A percentile compares a stretch with the other conserved stretches of the same genome.
phyloP scores from a whole-genome alignment of 441 rosid species.

The Cnidoscolus chayamansa region DNA sequence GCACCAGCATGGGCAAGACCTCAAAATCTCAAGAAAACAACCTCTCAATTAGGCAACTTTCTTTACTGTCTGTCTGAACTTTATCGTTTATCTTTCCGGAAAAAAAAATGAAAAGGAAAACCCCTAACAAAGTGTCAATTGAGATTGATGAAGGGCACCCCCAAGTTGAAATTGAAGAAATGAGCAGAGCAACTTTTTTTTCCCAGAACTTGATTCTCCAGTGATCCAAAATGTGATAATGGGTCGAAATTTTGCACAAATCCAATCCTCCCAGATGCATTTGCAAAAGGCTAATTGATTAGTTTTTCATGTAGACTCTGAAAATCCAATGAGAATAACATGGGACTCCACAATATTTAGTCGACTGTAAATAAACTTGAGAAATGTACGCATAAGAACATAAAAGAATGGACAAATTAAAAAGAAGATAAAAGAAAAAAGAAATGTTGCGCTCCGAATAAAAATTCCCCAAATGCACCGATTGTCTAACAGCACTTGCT shows the following conservation, averaged over 20 bases:
- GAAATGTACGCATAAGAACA: too few relatives aligned
- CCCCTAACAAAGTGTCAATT: not conserved
- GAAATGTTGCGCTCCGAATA: too few relatives aligned
- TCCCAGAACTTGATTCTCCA: not conserved
- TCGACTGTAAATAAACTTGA: too few relatives aligned
- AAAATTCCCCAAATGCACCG: too few relatives aligned
- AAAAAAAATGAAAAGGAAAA: not conserved
- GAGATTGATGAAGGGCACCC: not conserved
- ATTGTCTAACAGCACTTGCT: not conserved
- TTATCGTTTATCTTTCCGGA: not conserved
- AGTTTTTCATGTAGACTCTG: not conserved
- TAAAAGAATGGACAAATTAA: too few relatives aligned
- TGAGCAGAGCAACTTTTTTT: not conserved
- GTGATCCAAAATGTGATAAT: not conserved
- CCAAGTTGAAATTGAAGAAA: not conserved
- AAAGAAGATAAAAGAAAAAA: too few relatives aligned
- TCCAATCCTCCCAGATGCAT: not conserved
- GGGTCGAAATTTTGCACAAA: not conserved
- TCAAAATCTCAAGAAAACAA: not conserved
- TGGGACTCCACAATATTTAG: not conserved
- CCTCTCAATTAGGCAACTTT: not conserved
- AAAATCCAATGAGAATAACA: not conserved
- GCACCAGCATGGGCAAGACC: not conserved
- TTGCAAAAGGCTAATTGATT: not conserved
- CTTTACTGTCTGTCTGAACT: not conserved